Base-by-base conservation (phyloP, 2,329 filamentous ascomycete genomes). In the Polychaeton citri region DNA sequence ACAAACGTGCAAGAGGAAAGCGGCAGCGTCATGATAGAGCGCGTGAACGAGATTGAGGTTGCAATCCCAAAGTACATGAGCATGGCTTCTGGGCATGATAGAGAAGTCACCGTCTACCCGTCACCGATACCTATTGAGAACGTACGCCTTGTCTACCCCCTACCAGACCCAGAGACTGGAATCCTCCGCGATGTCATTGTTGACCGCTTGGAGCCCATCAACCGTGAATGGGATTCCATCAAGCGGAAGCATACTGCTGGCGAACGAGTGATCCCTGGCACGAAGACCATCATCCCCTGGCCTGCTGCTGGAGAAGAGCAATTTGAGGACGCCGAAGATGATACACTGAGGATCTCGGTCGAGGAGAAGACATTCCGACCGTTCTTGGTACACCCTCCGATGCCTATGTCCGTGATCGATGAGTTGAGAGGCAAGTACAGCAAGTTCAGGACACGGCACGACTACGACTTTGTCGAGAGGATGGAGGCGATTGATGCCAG, bases 401-500 rank as follows among this genome's bases (percentile, higher is more conserved):
- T 94, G 71, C 86, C 88, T 4, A 61, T 68, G 19, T 63, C 61
- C n/a, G 72, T 95, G 24, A 71, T 93, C 45, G 78, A 94, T 57
- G 88, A 96, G 66, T 68, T 96, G 54, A 72, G 86, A 54, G 80
- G 81, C 65, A 80, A 77, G 55, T 93, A 79, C 69, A 82, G 79
- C 48, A 75, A 72, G 50, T 90, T 87, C 74, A 71, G 86, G 52
- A 85, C 78, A 36, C 70, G 83, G 33, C 84, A 93, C 62, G 81
- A 86, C 43, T 64, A 72, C 32, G 80, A 79, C 57, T 93, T 80
- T 55, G 59, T 87, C 35, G 66, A 66, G 45, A 62, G 66, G 60
- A 79, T 78, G 66, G 66, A 74, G 57, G 61, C 66, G 40, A 70
- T 79, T 55, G 77, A 73, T 41, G 58, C 59, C 33, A 61, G 60